Evolutionary conservation across 208 protist genomes (phyloP).

Genomic region (Angomonas deanei): DNA sequence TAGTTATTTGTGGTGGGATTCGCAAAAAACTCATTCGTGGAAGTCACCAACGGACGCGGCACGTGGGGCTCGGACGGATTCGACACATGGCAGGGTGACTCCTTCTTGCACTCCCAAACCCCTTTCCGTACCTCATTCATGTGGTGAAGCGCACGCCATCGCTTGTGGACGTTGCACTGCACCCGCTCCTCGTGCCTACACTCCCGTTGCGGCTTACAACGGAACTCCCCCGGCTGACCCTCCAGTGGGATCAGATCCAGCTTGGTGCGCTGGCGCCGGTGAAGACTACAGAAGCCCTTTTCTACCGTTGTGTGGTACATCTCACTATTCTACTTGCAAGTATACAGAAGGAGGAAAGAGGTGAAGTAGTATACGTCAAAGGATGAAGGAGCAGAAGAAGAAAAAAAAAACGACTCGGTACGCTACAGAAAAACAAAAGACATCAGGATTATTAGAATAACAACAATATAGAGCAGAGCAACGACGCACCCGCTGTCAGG

Average conservation of each 20-base stretch:
- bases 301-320: constrained; percentile 23
- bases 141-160: constrained; percentile 42
- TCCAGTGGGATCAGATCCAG: constrained; percentile 60
- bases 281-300: constrained; percentile 63
- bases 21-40: background rate
- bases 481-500: too few relatives aligned
- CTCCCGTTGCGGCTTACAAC: constrained; percentile 62
- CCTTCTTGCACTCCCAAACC: constrained; percentile 67
- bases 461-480: background rate
- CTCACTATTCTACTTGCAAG: constrained; percentile 8
- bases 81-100: constrained; percentile 30
- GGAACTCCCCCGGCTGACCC: constrained; percentile 44
- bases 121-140: constrained; percentile 70
- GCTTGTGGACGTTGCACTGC: constrained; percentile 64
- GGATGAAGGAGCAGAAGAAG: too few relatives aligned
- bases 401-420: constrained; percentile 12
- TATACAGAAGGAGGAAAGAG: constrained; percentile 9
- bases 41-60: background rate
- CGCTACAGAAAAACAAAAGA: background rate
- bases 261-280: constrained; percentile 44
- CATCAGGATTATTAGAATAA: background rate
- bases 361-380: too few relatives aligned
- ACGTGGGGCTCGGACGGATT: background rate
- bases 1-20: background rate
- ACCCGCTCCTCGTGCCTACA: constrained; percentile 32